Conservation (phyloP, 441 rosid genomes). For the Breynia disticha region DNA sequence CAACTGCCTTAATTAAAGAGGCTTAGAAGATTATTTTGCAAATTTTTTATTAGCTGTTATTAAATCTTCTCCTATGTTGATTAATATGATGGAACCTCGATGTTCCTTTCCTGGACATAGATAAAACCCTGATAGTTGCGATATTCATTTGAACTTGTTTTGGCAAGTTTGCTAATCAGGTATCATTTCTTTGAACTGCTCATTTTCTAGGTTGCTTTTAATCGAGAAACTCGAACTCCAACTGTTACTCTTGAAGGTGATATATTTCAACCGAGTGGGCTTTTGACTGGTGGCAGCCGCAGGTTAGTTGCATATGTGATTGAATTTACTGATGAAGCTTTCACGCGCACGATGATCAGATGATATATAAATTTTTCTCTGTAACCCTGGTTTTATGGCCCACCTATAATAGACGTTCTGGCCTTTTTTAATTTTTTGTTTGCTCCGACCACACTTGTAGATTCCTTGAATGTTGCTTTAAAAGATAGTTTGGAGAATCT, state of each 20-base stretch:
- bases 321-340: not conserved
- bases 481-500: slow-evolving; percentile 3
- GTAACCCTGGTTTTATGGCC: not conserved
- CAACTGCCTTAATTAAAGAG: not conserved
- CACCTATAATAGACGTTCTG: too few species aligned
- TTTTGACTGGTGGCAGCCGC: slow-evolving; percentile 97
- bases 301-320: slow-evolving; percentile 28
- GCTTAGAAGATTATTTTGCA: too few species aligned
- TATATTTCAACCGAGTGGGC: slow-evolving; percentile 91
- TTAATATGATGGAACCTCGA: too few species aligned
- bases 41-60: too few species aligned
- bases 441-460: not conserved
- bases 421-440: too few species aligned
- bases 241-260: slow-evolving; percentile 98
- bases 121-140: too few species aligned
- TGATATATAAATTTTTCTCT: not conserved
- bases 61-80: too few species aligned
- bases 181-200: not conserved
- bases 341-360: not conserved
- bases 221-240: slow-evolving; percentile 52
- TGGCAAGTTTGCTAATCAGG: too few species aligned
- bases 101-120: too few species aligned
- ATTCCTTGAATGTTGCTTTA: not conserved
- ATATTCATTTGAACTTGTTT: too few species aligned
- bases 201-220: slow-evolving; percentile 68